phyloP scores from a whole-genome alignment of 23 red algal species.

The Gracilariopsis chorda region DNA sequence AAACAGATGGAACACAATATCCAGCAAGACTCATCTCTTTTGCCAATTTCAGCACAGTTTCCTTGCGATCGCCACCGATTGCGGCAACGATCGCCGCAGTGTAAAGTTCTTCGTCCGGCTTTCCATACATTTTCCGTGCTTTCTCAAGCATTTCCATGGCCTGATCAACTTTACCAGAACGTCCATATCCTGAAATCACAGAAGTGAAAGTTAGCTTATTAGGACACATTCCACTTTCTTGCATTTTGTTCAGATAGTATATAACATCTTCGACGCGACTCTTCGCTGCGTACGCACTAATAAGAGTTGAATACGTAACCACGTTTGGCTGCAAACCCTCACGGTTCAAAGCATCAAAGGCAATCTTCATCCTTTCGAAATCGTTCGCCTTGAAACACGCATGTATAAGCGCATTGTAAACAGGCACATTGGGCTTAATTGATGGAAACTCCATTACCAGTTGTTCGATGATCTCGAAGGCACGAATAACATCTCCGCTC shows the following conservation, averaged over 20 bases:
- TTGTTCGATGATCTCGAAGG: slow-evolving; percentile 41
- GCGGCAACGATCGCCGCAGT: slow-evolving; percentile 56
- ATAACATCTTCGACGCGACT: slow-evolving; percentile 28
- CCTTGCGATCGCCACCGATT: slow-evolving; percentile 24
- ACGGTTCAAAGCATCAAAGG: neutral
- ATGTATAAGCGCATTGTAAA: slow-evolving; percentile 64
- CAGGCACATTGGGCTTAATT: slow-evolving; percentile 45
- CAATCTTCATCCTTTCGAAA: slow-evolving; percentile 36
- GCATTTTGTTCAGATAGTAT: slow-evolving; percentile 21
- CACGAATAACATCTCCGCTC: slow-evolving; percentile 7
- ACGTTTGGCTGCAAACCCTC: slow-evolving; percentile 37
- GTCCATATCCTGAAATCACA: slow-evolving; percentile 55
- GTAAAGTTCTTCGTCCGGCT: slow-evolving; percentile 61
- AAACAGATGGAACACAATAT: slow-evolving; percentile 33
- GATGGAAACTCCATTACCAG: slow-evolving; percentile 40
- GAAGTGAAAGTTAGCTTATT: slow-evolving; percentile 60
- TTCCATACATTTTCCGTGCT: slow-evolving; percentile 4
- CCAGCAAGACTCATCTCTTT: slow-evolving; percentile 64
- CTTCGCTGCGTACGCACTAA: slow-evolving; percentile 37
- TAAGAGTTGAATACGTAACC: slow-evolving; percentile 58
- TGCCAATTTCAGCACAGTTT: slow-evolving; percentile 23
- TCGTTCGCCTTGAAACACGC: slow-evolving; percentile 52
- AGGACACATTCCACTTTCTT: neutral
- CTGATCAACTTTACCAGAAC: slow-evolving; percentile 7
- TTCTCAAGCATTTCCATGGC: slow-evolving; percentile 63